Conservation (phyloP, 2,329 filamentous ascomycete species). For the Fusarium piperis region DNA sequence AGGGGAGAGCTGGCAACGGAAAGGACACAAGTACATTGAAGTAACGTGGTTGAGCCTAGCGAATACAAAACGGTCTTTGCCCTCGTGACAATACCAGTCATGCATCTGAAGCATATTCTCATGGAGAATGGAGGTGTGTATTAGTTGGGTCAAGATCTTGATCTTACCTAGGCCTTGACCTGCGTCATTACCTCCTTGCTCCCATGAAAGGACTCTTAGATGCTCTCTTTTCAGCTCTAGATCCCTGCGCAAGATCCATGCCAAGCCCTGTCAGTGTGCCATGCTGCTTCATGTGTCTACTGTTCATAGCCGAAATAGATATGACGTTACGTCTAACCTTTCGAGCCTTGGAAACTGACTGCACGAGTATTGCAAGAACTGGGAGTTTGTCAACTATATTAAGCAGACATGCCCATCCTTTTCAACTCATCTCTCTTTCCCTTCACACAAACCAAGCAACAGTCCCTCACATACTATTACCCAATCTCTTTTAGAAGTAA, state of each 20-base stretch:
- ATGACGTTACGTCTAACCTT: not conserved
- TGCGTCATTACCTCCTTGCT: not conserved
- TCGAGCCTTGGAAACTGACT: not conserved
- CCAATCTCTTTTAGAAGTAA: not conserved
- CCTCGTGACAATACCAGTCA: not conserved
- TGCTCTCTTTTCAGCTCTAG: not conserved
- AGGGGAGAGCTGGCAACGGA: not conserved
- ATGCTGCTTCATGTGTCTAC: not conserved
- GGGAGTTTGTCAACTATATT: not conserved
- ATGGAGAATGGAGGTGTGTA: not conserved
- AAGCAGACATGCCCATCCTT: not conserved
- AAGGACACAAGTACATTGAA: not conserved
- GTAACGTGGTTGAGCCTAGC: not conserved
- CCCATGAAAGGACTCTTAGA: not conserved
- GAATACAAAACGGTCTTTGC: not conserved
- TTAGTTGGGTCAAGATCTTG: not conserved
- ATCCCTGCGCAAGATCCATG: not conserved
- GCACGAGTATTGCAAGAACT: not conserved
- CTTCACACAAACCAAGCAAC: not conserved
- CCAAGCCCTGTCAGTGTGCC: not conserved
- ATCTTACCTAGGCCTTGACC: not conserved
- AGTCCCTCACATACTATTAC: not conserved
- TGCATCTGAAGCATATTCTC: not conserved
- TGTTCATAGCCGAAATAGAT: not conserved
- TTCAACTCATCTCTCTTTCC: not conserved